These are phyloP conservation scores for Aristolochia fimbriata DNA, from an alignment of 164 flowering plant species.

Conservation along the genomic window DNA sequence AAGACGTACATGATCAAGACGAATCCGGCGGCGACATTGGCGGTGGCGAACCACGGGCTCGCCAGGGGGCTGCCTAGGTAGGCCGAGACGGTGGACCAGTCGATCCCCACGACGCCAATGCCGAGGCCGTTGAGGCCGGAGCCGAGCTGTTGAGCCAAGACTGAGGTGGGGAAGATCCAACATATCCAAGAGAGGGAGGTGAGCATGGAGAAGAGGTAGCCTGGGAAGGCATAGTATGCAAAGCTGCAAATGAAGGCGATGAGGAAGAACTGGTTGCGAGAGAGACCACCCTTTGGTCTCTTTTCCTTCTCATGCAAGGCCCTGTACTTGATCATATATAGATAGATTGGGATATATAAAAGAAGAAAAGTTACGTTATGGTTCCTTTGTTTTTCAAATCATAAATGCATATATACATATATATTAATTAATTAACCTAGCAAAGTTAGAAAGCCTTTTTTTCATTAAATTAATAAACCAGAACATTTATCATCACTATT, in stretches of 20 bases:
- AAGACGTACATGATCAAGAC: conserved; percentile 47
- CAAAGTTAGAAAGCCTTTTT: too few relatives aligned
- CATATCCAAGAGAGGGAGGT: conserved; percentile 78
- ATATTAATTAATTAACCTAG: too few relatives aligned
- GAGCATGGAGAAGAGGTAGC: conserved; percentile 67
- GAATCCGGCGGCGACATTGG: conserved; percentile 64
- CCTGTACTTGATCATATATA: too few relatives aligned
- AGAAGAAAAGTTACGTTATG: too few relatives aligned
- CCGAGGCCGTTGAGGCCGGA: conserved; percentile 78
- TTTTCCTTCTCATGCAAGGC: conserved; percentile 70
- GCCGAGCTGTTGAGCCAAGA: conserved; percentile 69
- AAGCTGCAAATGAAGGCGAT: conserved; percentile 66
- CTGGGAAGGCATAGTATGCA: conserved; percentile 71
- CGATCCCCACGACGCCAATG: conserved; percentile 49
- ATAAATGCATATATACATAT: too few relatives aligned
- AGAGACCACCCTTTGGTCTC: conserved; percentile 43
- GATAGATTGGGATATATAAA: too few relatives aligned
- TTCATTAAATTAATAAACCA: too few relatives aligned
- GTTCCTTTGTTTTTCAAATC: too few relatives aligned
- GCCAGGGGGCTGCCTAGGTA: conserved; percentile 83
- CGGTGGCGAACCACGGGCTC: conserved; percentile 89
- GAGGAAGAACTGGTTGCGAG: conserved; percentile 64
- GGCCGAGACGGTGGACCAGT: conserved; percentile 67
- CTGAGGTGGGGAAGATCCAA: conserved; percentile 48
- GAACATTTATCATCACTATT: too few relatives aligned